A percentile compares a stretch with the other conserved stretches of the same genome.
phyloP scores from a whole-genome alignment of 805 yeast genomes.

The Zygosaccharomyces lentus region DNA sequence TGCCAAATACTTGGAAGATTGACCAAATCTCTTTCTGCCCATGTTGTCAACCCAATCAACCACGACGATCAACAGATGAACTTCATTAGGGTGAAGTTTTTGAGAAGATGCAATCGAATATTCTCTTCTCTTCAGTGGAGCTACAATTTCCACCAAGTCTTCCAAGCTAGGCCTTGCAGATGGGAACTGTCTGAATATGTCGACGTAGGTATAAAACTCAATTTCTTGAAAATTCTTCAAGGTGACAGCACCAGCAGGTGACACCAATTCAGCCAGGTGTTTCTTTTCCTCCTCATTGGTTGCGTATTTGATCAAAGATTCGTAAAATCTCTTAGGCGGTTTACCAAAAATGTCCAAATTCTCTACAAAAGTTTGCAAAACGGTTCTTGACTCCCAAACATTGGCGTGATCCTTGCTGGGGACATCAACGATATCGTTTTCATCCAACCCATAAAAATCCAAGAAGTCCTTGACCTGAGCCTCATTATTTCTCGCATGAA shows the following conservation, averaged over 20 bases:
- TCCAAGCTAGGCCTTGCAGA: constrained; percentile 74
- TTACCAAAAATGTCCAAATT: constrained; percentile 87
- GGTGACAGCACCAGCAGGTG: constrained; percentile 78
- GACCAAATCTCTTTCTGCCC: constrained; percentile 87
- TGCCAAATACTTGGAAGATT: constrained; percentile 86
- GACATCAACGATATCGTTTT: constrained; percentile 62
- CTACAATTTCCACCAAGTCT: constrained; percentile 66
- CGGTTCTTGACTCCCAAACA: constrained; percentile 67
- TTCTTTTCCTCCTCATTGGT: constrained; percentile 62
- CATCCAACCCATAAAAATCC: constrained; percentile 63
- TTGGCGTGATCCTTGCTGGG: constrained; percentile 61
- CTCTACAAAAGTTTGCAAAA: constrained; percentile 74
- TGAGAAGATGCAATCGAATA: constrained; percentile 97
- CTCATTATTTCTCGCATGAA: constrained; percentile 80
- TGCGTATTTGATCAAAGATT: constrained; percentile 70
- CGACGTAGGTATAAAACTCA: constrained; percentile 75
- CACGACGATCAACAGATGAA: constrained; percentile 87
- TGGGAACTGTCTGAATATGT: constrained; percentile 70
- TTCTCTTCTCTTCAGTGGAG: constrained; percentile 93
- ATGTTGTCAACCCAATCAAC: constrained; percentile 90
- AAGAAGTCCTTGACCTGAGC: constrained; percentile 66
- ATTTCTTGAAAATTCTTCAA: constrained; percentile 82
- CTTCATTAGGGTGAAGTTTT: constrained; percentile 83
- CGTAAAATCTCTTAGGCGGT: constrained; percentile 93
- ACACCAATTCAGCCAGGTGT: constrained; percentile 56